Conservation (phyloP, 257 asterid species). For the Solanum paucissectum region DNA sequence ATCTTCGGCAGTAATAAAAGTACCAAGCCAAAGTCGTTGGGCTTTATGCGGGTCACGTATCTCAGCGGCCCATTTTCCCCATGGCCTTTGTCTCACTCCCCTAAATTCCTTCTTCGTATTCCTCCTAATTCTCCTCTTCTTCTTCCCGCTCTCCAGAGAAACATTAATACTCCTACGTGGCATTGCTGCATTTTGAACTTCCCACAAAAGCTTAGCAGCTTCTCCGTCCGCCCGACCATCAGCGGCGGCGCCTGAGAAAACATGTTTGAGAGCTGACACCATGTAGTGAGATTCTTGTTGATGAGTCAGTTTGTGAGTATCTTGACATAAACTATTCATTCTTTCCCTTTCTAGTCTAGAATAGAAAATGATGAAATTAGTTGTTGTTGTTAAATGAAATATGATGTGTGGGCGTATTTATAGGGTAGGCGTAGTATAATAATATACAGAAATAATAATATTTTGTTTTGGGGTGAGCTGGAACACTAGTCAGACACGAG, state of each 20-base stretch:
- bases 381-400: not conserved
- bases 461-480: not conserved
- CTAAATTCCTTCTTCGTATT: constrained; percentile 2
- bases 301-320: not conserved
- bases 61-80: constrained; percentile 17
- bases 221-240: not conserved
- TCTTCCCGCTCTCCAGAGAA: not conserved
- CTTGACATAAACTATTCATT: not conserved
- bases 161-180: not conserved
- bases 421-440: not conserved
- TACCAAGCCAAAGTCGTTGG: constrained; percentile 13
- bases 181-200: not conserved
- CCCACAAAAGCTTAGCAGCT: not conserved
- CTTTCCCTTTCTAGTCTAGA: no score
- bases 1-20: constrained; percentile 8
- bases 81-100: constrained; percentile 8
- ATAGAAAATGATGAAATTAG: not conserved
- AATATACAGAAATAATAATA: no score
- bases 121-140: not conserved
- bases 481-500: not conserved
- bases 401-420: not conserved
- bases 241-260: constrained; percentile 3
- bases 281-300: not conserved
- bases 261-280: constrained; percentile 12
- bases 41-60: constrained; percentile 7